phyloP scores from a whole-genome alignment of 2,329 filamentous ascomycete genomes.

The Thielaviopsis euricoi region DNA sequence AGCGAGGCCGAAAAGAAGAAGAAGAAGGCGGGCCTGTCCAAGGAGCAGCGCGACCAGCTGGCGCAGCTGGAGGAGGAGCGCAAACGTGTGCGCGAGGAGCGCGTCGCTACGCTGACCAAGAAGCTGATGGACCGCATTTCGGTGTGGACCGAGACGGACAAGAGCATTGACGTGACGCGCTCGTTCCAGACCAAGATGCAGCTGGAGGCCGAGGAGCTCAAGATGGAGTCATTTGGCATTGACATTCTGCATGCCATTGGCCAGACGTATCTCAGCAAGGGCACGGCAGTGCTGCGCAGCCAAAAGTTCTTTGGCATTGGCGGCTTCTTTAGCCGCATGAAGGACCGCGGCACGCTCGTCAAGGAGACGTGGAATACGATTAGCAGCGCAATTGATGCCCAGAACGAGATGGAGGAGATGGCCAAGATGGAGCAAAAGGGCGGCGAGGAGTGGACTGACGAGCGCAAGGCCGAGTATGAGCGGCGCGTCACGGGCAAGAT shows the following conservation, averaged over 20 bases:
- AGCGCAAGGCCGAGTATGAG: conserved; percentile 92
- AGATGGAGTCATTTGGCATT: conserved; percentile 97
- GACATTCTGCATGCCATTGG: conserved; percentile 95
- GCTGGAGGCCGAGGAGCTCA: conserved; percentile 90
- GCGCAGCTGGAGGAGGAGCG: conserved; percentile 79
- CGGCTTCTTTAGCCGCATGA: conserved; percentile 84
- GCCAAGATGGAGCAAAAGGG: conserved; percentile 86
- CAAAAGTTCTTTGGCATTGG: conserved; percentile 95
- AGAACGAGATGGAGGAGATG: conserved; percentile 99
- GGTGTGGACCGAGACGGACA: conserved; percentile 96
- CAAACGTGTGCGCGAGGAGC: conserved; percentile 68
- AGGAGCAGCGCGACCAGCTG: conserved; percentile 87
- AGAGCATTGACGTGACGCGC: conserved; percentile 62
- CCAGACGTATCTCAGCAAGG: conserved; percentile 76
- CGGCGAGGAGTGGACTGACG: conserved; percentile 95
- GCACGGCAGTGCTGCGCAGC: conserved; percentile 72
- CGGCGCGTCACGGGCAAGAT: conserved; percentile 95
- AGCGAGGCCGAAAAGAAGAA: conserved; percentile 49
- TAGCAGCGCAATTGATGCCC: conserved; percentile 85
- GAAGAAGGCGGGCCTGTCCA: conserved; percentile 72
- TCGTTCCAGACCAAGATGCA: conserved; percentile 91
- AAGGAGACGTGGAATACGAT: conserved; percentile 99
- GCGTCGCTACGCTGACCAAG: conserved; percentile 64
- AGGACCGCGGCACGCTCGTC: conserved; percentile 90
- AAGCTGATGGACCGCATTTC: conserved; percentile 83